A percentile compares a stretch with the other conserved stretches of the same genome.
phyloP scores from a whole-genome alignment of 2,329 filamentous ascomycete genomes.

The Fusarium brachygibbosum region DNA sequence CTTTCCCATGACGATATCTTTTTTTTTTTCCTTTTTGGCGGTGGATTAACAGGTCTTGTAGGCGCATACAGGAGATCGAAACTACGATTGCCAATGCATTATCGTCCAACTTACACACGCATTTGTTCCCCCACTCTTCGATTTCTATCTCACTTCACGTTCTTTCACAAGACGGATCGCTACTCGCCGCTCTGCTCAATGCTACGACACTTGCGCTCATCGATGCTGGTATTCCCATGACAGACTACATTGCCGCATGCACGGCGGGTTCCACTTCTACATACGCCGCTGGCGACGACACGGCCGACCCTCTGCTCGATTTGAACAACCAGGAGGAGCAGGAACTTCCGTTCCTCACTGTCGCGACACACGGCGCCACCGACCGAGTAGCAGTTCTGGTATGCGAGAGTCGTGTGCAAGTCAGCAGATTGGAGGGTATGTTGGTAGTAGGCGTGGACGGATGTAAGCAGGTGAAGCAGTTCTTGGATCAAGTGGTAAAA shows the following conservation, averaged over 20 bases:
- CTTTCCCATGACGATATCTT: conserved; percentile 1
- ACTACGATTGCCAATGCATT: conserved; percentile 84
- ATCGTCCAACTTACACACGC: conserved; percentile 81
- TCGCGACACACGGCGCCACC: conserved; percentile 80
- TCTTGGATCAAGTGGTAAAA: conserved; percentile 84
- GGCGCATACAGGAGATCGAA: conserved; percentile 84
- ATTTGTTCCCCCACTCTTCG: conserved; percentile 88
- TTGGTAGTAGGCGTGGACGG: conserved; percentile 92
- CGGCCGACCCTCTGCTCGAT: conserved; percentile 82
- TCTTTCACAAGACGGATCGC: conserved; percentile 88
- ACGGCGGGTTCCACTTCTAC: conserved; percentile 85
- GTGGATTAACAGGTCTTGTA: conserved; percentile 53
- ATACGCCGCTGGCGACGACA: conserved; percentile 74
- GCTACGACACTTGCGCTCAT: conserved; percentile 91
- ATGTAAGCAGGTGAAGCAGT: conserved; percentile 85
- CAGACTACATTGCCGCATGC: conserved; percentile 88
- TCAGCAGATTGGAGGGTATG: conserved; percentile 88
- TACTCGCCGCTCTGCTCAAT: conserved; percentile 91
- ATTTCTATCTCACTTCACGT: conserved; percentile 89
- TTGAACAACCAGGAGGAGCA: conserved; percentile 84
- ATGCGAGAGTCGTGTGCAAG: conserved; percentile 91
- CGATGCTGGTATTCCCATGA: conserved; percentile 96
- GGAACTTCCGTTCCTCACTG: conserved; percentile 89
- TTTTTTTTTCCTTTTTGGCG: background rate
- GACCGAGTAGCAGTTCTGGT: conserved; percentile 84